phyloP scores from a whole-genome alignment of 305 asterid species.

The Fraxinus albicans region DNA sequence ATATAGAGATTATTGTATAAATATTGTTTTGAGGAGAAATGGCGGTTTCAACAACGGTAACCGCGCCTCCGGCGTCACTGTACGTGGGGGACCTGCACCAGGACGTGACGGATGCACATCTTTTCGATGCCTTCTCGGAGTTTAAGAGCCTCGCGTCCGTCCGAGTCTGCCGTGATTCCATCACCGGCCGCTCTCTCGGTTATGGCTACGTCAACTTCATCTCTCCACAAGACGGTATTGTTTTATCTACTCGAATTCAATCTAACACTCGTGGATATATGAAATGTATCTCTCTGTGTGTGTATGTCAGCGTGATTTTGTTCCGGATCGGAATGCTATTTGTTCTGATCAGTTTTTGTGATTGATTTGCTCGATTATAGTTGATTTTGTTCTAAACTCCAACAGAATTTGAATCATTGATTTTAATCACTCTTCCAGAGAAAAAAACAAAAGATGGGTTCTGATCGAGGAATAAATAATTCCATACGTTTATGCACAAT shows the following conservation, averaged over 20 bases:
- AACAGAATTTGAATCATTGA: not conserved
- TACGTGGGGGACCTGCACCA: conserved; percentile 82
- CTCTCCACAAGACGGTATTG: conserved; percentile 69
- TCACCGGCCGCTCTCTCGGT: conserved; percentile 75
- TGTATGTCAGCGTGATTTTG: not conserved
- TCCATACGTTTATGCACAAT: conserved; percentile 4
- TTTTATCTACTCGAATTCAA: not conserved
- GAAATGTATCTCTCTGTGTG: not conserved
- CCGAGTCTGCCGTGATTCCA: conserved; percentile 77
- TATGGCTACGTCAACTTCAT: conserved; percentile 83
- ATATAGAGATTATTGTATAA: not conserved
- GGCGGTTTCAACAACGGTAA: conserved; percentile 48
- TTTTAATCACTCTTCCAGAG: conserved; percentile 21
- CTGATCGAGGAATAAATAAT: conserved; percentile 6
- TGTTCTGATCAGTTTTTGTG: not conserved
- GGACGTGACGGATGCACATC: conserved; percentile 57
- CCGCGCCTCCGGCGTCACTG: conserved; percentile 58
- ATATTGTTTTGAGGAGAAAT: conserved; percentile 26
- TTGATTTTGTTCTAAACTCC: conserved; percentile 13
- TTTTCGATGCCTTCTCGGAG: conserved; percentile 64
- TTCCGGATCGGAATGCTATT: conserved; percentile 5
- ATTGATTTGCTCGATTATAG: not conserved
- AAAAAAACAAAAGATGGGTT: not conserved
- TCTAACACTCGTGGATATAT: not conserved
- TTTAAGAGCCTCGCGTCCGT: conserved; percentile 61